These are phyloP conservation scores for Cupressus sempervirens DNA, from an alignment of 75 land plant genomes.

Conservation along the genomic window DNA sequence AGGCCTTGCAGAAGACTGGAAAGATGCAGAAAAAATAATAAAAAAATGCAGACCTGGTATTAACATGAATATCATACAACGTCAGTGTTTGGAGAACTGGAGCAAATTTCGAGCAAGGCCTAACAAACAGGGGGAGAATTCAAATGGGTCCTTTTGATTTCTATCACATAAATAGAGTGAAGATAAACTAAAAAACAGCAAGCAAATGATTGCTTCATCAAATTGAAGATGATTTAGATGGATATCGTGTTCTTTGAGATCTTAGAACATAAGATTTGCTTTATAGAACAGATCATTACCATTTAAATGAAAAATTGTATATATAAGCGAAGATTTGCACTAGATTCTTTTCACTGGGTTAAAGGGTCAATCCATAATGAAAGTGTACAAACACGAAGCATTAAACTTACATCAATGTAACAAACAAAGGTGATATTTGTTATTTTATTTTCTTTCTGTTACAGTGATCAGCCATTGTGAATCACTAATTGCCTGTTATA, in stretches of 20 bases:
- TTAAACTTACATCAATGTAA: not conserved
- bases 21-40: conserved; percentile 58
- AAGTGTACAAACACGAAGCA: not conserved
- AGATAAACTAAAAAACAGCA: not conserved
- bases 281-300: not conserved
- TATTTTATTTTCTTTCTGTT: not conserved
- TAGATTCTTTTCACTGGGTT: not conserved
- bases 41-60: conserved; percentile 49
- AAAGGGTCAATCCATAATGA: not conserved
- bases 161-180: not conserved
- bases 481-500: not conserved
- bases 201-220: conserved; percentile 1
- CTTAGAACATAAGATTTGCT: not conserved
- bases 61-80: conserved; percentile 60
- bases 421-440: not conserved
- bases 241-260: not conserved
- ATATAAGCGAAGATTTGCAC: not conserved
- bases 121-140: not conserved
- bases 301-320: not conserved
- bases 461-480: not conserved
- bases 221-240: not conserved
- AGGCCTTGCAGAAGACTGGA: conserved; percentile 65
- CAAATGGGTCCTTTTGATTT: conserved; percentile 3
- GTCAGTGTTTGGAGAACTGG: conserved; percentile 66
- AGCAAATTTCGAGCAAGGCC: conserved; percentile 47